phyloP scores from a whole-genome alignment of 1,139 yeast genomes.

The Saccharomyces hybrid region DNA sequence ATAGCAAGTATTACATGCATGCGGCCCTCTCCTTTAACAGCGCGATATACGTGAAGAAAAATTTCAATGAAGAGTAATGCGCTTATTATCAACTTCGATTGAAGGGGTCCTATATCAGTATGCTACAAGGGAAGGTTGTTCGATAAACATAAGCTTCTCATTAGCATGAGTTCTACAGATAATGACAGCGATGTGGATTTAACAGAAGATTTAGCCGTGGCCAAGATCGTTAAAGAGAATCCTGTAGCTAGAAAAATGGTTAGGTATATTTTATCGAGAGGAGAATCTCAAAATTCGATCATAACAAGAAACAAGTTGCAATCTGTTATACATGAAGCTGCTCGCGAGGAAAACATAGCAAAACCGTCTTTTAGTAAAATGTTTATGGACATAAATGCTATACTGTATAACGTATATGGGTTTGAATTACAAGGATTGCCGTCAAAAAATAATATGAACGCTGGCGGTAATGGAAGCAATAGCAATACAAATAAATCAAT shows the following conservation, averaged over 20 bases:
- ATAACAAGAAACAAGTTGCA: constrained; percentile 17
- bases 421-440: constrained; percentile 18
- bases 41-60: background rate
- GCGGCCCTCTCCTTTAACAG: background rate
- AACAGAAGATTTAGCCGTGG: background rate
- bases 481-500: background rate
- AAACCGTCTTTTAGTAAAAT: constrained; percentile 11
- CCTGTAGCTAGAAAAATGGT: constrained; percentile 17
- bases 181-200: background rate
- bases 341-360: constrained; percentile 15
- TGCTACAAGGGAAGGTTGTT: background rate
- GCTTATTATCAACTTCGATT: background rate
- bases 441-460: constrained; percentile 6
- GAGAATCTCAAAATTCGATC: constrained; percentile 20
- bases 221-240: background rate
- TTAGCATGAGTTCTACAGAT: background rate
- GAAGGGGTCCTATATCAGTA: background rate
- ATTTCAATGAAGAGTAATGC: background rate
- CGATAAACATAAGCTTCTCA: too few species aligned
- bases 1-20: background rate
- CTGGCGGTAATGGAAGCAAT: background rate
- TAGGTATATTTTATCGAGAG: constrained; percentile 17
- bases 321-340: constrained; percentile 15
- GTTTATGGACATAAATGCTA: constrained; percentile 13
- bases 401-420: constrained; percentile 23